These are phyloP conservation scores for Colletotrichum sp. DNA, from an alignment of 2,329 filamentous ascomycete species.

Conservation along the genomic window DNA sequence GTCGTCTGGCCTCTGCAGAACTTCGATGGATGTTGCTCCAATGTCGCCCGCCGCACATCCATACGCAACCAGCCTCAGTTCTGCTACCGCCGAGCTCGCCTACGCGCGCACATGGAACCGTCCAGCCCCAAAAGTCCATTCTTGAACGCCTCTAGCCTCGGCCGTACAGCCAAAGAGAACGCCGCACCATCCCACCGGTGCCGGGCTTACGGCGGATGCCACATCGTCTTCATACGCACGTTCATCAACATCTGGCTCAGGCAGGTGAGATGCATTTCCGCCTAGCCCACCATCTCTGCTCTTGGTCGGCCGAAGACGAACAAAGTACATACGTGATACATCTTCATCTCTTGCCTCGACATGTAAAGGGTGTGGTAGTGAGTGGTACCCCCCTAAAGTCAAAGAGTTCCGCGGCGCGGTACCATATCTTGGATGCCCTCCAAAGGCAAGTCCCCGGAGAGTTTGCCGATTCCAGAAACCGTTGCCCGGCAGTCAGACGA, in stretches of 20 bases:
- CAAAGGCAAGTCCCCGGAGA: neutral
- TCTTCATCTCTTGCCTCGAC: neutral
- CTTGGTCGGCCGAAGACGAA: neutral
- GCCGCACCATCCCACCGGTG: neutral
- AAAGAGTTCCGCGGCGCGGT: neutral
- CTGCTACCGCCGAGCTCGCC: neutral
- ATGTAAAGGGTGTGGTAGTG: neutral
- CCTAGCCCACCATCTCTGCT: neutral
- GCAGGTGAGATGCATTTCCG: neutral
- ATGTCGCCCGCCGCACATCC: neutral
- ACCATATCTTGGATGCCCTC: neutral
- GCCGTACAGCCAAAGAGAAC: neutral
- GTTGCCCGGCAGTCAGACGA: slow-evolving; percentile 9
- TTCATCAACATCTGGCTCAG: neutral
- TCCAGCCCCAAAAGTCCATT: neutral
- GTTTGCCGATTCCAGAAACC: slow-evolving; percentile 3
- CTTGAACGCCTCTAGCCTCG: neutral
- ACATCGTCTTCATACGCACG: neutral
- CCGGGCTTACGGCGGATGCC: neutral
- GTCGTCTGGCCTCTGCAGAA: neutral
- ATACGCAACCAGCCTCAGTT: neutral
- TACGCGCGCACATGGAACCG: neutral
- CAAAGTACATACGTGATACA: neutral
- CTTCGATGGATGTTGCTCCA: neutral
- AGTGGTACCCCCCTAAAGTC: neutral